phyloP scores from a whole-genome alignment of 306 rosid genomes.

The Vigna mungo region DNA sequence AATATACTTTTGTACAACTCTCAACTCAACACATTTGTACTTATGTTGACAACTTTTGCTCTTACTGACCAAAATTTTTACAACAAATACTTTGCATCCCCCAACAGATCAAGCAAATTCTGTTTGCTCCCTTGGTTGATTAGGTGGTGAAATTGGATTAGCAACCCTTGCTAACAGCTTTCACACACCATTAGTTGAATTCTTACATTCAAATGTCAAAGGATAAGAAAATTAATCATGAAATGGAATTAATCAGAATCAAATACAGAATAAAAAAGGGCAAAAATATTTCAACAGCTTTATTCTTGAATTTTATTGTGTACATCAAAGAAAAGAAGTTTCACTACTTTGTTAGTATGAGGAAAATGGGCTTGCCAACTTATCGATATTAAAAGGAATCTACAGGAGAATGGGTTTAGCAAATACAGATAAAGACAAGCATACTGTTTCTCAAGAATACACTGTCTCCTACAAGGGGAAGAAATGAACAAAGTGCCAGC shows the following conservation, averaged over 20 bases:
- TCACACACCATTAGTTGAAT: not conserved
- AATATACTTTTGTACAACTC: not conserved
- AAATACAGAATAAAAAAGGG: not conserved
- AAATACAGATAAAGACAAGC: not conserved
- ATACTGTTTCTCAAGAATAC: conserved; percentile 14
- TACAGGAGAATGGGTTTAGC: not conserved
- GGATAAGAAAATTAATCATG: not conserved
- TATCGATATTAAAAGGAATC: not conserved
- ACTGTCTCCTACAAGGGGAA: not conserved
- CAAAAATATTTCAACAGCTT: not conserved
- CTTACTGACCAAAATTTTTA: not conserved
- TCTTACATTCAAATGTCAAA: not conserved
- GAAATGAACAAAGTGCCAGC: not conserved
- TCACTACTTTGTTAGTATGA: not conserved
- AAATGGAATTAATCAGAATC: not conserved
- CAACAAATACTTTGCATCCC: not conserved
- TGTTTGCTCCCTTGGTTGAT: too few species aligned
- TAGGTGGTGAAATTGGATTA: too few species aligned
- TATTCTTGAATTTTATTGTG: not conserved
- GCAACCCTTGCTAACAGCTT: not conserved
- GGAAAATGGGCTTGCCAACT: not conserved
- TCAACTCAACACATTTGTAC: not conserved
- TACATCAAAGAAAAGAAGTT: conserved; percentile 8
- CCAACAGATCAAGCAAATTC: not conserved
- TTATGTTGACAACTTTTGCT: not conserved